Percentiles rank a stretch among this genome's conserved stretches.
Conservation (phyloP, 352 stramenopile species). For the Phytophthora ohioensis region DNA sequence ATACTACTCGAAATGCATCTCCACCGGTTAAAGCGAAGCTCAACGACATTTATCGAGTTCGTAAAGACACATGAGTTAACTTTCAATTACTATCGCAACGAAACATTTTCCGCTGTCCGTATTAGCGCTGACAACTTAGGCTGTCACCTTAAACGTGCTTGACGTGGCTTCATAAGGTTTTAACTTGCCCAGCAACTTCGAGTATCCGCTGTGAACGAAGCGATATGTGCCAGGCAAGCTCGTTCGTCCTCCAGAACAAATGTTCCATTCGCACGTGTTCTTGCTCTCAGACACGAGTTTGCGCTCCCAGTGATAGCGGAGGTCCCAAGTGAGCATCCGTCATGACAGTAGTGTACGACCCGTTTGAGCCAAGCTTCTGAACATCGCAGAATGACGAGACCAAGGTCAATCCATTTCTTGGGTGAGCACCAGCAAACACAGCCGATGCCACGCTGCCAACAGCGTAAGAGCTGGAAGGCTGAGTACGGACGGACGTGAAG, state of each 20-base stretch:
- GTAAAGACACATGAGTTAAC: too few species aligned
- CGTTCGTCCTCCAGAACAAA: slow-evolving; percentile 34
- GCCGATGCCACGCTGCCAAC: slow-evolving; percentile 45
- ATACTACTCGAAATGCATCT: too few species aligned
- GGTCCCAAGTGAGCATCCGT: slow-evolving; percentile 65
- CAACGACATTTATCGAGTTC: too few species aligned
- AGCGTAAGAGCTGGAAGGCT: slow-evolving; percentile 38
- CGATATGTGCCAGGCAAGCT: slow-evolving; percentile 50
- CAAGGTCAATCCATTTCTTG: slow-evolving; percentile 48
- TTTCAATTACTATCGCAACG: too few species aligned
- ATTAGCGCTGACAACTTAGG: not conserved
- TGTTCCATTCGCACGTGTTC: slow-evolving; percentile 15
- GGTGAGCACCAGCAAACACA: slow-evolving; percentile 55
- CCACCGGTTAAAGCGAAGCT: too few species aligned
- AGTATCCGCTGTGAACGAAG: slow-evolving; percentile 55
- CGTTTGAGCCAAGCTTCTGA: slow-evolving; percentile 11
- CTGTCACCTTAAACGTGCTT: slow-evolving; percentile 35
- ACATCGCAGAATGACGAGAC: slow-evolving; percentile 44
- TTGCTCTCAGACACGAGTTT: slow-evolving; percentile 44
- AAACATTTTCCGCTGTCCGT: too few species aligned
- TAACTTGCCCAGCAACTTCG: slow-evolving; percentile 48
- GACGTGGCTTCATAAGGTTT: slow-evolving; percentile 43
- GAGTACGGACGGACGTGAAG: slow-evolving; percentile 39
- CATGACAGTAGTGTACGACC: slow-evolving; percentile 45
- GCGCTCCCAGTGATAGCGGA: slow-evolving; percentile 51